Evolutionary conservation across 139 green algal genomes (phyloP).

Genomic region (Coelastrella sp.): DNA sequence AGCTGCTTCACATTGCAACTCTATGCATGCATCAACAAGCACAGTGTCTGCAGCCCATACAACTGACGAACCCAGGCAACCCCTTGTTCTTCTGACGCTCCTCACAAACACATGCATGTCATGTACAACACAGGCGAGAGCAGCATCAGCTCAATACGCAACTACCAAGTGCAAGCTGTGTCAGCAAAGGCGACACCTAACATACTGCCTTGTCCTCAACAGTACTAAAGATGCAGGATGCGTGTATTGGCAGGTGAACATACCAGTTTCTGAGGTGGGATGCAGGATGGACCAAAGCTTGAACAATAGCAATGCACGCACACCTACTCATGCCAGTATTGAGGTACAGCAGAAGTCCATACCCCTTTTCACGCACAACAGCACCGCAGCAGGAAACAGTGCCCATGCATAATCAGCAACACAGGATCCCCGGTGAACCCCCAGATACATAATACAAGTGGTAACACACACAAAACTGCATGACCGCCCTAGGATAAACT

Average conservation of each 20-base stretch:
- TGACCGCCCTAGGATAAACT: not conserved
- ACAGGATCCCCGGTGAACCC: not conserved
- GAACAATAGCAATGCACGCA: too few species aligned
- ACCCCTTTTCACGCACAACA: not conserved
- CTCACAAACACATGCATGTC: not conserved
- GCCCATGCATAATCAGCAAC: not conserved
- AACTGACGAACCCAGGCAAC: not conserved
- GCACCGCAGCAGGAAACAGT: not conserved
- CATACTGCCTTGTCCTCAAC: too few species aligned
- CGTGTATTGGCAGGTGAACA: too few species aligned
- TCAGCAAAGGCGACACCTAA: too few species aligned
- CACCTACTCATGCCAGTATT: too few species aligned
- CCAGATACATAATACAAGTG: not conserved
- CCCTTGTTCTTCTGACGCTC: not conserved
- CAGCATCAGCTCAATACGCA: not conserved
- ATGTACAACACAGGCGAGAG: not conserved
- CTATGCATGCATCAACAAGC: not conserved
- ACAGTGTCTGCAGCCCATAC: not conserved
- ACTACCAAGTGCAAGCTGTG: too few species aligned
- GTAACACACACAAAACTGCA: not conserved
- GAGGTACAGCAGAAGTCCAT: not conserved
- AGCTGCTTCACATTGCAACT: not conserved
- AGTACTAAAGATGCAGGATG: too few species aligned
- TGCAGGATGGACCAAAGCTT: too few species aligned
- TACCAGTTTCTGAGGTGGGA: too few species aligned